Conservation (phyloP, 1,284 basidiomycete genomes). For the Crucibulum cyathiforme region DNA sequence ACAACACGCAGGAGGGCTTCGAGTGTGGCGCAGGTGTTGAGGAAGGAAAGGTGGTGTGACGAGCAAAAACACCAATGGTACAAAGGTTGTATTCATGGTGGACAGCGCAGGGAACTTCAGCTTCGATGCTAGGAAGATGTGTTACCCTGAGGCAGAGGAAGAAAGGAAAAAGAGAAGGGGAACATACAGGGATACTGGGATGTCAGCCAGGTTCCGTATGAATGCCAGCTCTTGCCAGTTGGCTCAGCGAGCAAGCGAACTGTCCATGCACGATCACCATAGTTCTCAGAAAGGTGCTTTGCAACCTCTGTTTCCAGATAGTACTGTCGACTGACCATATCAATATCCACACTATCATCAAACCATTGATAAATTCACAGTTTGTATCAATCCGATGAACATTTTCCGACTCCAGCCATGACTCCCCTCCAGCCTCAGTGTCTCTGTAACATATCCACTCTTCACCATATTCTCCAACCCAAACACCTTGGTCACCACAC, state of each 20-base stretch:
- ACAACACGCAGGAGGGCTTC: too few relatives aligned
- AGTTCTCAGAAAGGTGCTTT: slow-evolving; percentile 90
- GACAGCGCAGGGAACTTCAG: slow-evolving; percentile 91
- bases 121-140: slow-evolving; percentile 74
- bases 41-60: too few relatives aligned
- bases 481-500: slow-evolving; percentile 86
- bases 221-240: slow-evolving; percentile 83
- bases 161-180: not conserved
- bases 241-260: slow-evolving; percentile 84
- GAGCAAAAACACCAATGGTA: too few relatives aligned
- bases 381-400: slow-evolving; percentile 96
- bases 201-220: slow-evolving; percentile 82
- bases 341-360: slow-evolving; percentile 4
- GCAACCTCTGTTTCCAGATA: slow-evolving; percentile 93
- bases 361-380: slow-evolving; percentile 50
- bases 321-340: slow-evolving; percentile 52
- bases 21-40: too few relatives aligned
- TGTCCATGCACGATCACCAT: slow-evolving; percentile 96
- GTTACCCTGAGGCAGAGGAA: not conserved
- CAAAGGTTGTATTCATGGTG: slow-evolving; percentile 55
- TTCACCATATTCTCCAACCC: slow-evolving; percentile 61
- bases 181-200: slow-evolving; percentile 79
- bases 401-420: slow-evolving; percentile 96
- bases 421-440: slow-evolving; percentile 87
- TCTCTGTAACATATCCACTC: slow-evolving; percentile 80